phyloP scores from a whole-genome alignment of 2,329 filamentous ascomycete species.

The Stagonosporopsis rhizophila region DNA sequence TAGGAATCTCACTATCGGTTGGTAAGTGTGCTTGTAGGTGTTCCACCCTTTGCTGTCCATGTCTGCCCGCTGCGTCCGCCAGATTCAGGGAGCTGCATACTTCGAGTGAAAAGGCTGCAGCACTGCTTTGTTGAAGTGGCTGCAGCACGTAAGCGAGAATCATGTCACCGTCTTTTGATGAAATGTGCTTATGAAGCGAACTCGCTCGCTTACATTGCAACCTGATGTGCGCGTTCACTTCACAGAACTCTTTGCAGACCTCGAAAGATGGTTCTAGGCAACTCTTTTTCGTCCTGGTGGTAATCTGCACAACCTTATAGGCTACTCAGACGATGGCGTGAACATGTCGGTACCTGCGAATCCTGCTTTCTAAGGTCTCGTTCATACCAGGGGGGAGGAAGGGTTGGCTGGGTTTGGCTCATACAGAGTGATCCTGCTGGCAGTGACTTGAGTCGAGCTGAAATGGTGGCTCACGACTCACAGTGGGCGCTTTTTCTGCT shows the following conservation, averaged over 20 bases:
- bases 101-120: neutral
- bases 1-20: too few species aligned
- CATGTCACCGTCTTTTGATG: neutral
- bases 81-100: neutral
- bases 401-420: too few species aligned
- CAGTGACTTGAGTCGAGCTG: neutral
- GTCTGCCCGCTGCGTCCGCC: too few species aligned
- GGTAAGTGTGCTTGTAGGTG: neutral
- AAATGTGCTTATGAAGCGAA: neutral
- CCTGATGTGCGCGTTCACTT: neutral
- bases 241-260: neutral
- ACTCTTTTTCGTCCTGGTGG: neutral
- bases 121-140: neutral
- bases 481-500: neutral
- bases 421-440: neutral
- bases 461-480: neutral
- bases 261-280: neutral
- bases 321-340: neutral
- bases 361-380: neutral
- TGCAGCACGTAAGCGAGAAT: too few species aligned
- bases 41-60: neutral
- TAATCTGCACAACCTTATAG: neutral
- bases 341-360: neutral
- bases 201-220: neutral
- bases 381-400: neutral